phyloP scores from a whole-genome alignment of 2,329 filamentous ascomycete genomes.

The Pseudohalonectria lignicola region DNA sequence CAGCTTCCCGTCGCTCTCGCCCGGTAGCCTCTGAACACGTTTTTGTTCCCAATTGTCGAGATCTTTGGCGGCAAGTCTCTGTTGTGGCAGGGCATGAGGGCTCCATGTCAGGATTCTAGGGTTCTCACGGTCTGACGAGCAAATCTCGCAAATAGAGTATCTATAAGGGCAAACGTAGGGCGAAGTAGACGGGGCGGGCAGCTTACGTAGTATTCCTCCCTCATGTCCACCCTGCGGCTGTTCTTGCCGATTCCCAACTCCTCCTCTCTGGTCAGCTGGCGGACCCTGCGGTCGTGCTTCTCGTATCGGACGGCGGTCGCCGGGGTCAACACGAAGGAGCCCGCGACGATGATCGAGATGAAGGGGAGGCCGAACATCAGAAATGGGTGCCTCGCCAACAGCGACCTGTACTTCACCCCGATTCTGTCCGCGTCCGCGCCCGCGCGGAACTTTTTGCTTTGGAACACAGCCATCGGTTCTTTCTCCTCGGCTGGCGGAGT shows the following conservation, averaged over 20 bases:
- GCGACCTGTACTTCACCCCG: slow-evolving; percentile 64
- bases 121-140: too few species aligned
- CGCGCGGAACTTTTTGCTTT: slow-evolving; percentile 59
- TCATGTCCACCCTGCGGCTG: slow-evolving; percentile 63
- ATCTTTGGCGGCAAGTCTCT: slow-evolving; percentile 80
- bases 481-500: too few species aligned
- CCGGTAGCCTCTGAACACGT: slow-evolving; percentile 77
- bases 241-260: slow-evolving; percentile 69
- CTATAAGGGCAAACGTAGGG: too few species aligned
- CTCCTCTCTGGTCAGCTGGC: slow-evolving; percentile 76
- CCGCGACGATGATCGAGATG: slow-evolving; percentile 76
- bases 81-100: too few species aligned
- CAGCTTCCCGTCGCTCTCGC: slow-evolving; percentile 79
- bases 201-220: slow-evolving; percentile 80
- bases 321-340: slow-evolving; percentile 88
- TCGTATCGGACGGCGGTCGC: slow-evolving; percentile 92
- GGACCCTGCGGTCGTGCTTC: slow-evolving; percentile 79
- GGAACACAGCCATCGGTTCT: slow-evolving; percentile 57
- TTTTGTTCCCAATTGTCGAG: slow-evolving; percentile 96
- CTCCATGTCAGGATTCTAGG: too few species aligned
- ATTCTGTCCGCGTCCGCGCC: slow-evolving; percentile 56
- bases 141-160: too few species aligned
- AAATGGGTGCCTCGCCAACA: slow-evolving; percentile 74
- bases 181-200: too few species aligned
- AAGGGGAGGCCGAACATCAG: slow-evolving; percentile 91